Evolutionary conservation across 768 basidiomycete species (phyloP), one percentile per base, ranked within the genome.

Genomic region (Boletus coccyginus): DNA sequence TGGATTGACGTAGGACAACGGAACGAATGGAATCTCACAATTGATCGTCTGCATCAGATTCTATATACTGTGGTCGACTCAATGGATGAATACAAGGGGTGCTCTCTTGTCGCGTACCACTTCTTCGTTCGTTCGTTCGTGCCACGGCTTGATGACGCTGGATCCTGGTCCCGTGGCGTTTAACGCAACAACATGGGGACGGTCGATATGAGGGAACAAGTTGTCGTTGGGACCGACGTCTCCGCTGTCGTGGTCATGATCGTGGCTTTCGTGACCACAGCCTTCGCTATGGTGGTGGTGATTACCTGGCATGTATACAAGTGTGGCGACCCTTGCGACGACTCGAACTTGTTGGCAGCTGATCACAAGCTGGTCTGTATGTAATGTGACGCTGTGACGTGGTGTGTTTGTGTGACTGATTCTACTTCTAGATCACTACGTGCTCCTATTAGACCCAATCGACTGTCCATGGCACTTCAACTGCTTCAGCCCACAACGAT

Each of bases 11-110:
- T 29, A 39, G n/a, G 19, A 52, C 24, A 21, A 21, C 21, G 21
- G 21, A 21, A 21, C 21, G 21, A 21, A 21, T 21, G n/a, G 31
- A 31, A 46, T 58, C 78, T 63, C 70, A 92, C 91, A 97, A 71
- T 70, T 93, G 89, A 66, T 95, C 94, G 71, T 96, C 94, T 35
- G 89, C 88, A 60, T 97, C 94, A 17, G 92, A 94, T 71, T 94
- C 89, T 56, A 94, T 69, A 58, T 74, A 90, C 94, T 97, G 35
- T 24, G 41, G 53, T 50, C 35, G 35, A 17, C 33, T 62, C 53
- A 47, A 49, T 57, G 41, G 41, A 47, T 33, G 36, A 13, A 43
- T 21, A 54, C 46, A 33, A 55, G 32, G 27, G 47, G 51, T 27
- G 49, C 14, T 42, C 49, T 49, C 32, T 13, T 29, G 47, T 40